A percentile compares a stretch with the other conserved stretches of the same genome.
phyloP scores from a whole-genome alignment of 768 basidiomycete species.

The Calvatia gigantea region DNA sequence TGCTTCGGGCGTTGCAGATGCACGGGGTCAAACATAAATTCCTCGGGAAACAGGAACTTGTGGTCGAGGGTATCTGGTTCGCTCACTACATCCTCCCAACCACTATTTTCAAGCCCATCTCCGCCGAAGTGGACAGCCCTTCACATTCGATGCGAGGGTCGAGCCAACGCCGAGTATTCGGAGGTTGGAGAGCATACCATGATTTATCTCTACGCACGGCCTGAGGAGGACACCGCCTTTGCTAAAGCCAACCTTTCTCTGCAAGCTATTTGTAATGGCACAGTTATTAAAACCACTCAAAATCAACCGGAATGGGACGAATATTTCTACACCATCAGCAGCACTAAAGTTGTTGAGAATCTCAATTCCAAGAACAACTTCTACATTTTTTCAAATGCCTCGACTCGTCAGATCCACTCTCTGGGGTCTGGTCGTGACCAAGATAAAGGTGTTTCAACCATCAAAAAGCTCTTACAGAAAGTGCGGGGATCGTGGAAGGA shows the following conservation, averaged over 20 bases:
- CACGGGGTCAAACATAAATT: conserved; percentile 29
- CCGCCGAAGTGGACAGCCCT: conserved; percentile 14
- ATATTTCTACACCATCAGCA: conserved; percentile 41
- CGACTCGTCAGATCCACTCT: conserved; percentile 29
- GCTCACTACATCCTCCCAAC: conserved; percentile 34
- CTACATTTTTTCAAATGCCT: conserved; percentile 30
- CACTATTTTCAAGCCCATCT: conserved; percentile 28
- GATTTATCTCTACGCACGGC: conserved; percentile 36
- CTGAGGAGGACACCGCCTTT: conserved; percentile 29
- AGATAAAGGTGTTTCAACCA: conserved; percentile 24
- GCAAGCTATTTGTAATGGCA: conserved; percentile 35
- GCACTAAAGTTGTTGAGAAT: conserved; percentile 31
- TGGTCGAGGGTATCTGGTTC: conserved; percentile 36
- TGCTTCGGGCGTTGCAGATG: conserved; percentile 16
- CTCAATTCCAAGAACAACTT: conserved; percentile 29
- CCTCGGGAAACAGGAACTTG: conserved; percentile 34
- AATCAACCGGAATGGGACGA: conserved; percentile 40
- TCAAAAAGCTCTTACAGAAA: conserved; percentile 36
- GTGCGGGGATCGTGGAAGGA: conserved; percentile 32
- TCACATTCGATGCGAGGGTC: conserved; percentile 10
- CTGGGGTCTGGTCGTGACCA: conserved; percentile 33
- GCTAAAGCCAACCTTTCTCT: conserved; percentile 33
- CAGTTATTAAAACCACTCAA: conserved; percentile 27
- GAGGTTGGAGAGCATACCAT: conserved; percentile 23
- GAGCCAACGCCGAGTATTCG: conserved; percentile 13